Conservation (phyloP, 2,329 filamentous ascomycete species). For the Xylariaceae sp. region DNA sequence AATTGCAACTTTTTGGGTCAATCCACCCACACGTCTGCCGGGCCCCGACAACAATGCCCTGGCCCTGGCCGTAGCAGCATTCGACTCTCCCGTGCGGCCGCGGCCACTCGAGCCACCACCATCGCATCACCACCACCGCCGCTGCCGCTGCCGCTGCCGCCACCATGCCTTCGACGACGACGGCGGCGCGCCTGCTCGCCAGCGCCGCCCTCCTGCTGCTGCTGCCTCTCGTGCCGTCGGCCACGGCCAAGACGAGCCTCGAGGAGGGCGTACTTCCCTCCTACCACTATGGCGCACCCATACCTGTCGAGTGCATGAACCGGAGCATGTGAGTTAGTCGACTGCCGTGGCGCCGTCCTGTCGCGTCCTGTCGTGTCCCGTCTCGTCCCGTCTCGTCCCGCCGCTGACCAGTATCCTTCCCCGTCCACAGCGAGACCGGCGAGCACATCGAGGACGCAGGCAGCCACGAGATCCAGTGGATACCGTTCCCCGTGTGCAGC, state of each 20-base stretch:
- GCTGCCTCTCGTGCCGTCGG: conserved; percentile 7
- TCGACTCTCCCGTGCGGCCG: background rate
- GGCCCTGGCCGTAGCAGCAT: conserved; percentile 5
- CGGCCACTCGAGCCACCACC: too few relatives aligned
- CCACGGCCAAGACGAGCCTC: conserved; percentile 13
- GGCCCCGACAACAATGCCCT: conserved; percentile 8
- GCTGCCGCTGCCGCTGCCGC: too few relatives aligned
- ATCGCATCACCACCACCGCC: background rate
- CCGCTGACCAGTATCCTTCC: background rate
- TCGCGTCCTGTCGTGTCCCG: background rate
- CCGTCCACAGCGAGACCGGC: conserved; percentile 65
- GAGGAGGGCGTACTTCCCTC: conserved; percentile 44
- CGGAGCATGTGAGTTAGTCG: conserved; percentile 54
- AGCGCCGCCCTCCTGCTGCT: conserved; percentile 9
- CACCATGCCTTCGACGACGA: conserved; percentile 17
- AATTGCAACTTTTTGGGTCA: too few relatives aligned
- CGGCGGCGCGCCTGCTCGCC: conserved; percentile 12
- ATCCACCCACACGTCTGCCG: too few relatives aligned
- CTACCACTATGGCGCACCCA: conserved; percentile 59
- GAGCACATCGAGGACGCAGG: conserved; percentile 79
- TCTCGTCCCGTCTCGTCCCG: background rate
- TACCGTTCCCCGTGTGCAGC: conserved; percentile 83
- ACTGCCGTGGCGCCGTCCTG: background rate
- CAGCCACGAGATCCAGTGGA: conserved; percentile 81
- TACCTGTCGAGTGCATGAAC: conserved; percentile 67